Evolutionary conservation across 164 flowering plant genomes (phyloP).

Genomic region (Sedum album): DNA sequence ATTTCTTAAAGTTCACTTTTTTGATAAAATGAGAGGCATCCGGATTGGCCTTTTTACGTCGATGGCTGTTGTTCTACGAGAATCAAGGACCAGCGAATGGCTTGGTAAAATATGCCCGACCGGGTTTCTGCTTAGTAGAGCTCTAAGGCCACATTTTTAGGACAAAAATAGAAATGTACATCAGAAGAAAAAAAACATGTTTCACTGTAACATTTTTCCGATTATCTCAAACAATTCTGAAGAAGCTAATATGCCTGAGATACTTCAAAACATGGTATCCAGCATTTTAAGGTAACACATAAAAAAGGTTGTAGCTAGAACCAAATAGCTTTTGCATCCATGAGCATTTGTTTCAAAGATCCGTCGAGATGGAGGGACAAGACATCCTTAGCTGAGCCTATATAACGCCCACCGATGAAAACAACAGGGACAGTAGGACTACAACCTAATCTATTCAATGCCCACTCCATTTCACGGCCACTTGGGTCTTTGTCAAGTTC

Average conservation of each 20-base stretch:
- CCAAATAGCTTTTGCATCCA: constrained; percentile 30
- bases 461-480: background rate
- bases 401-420: constrained; percentile 11
- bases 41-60: background rate
- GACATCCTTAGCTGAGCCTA: constrained; percentile 21
- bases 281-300: background rate
- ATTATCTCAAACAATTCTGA: background rate
- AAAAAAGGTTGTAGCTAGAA: constrained; percentile 13
- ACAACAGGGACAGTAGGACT: constrained; percentile 11
- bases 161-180: no score
- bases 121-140: no score
- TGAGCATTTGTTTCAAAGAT: constrained; percentile 23
- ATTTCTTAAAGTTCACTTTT: background rate
- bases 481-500: constrained; percentile 3
- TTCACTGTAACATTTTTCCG: background rate
- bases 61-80: background rate
- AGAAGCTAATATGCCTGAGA: background rate
- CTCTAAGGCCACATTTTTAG: no score
- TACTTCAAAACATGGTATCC: background rate
- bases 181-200: no score
- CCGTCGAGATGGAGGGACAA: constrained; percentile 27
- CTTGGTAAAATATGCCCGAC: no score
- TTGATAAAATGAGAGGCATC: no score
- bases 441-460: constrained; percentile 5
- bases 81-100: background rate